phyloP scores from a whole-genome alignment of 1,284 basidiomycete genomes.

The Cutaneotrichosporon sp. region DNA sequence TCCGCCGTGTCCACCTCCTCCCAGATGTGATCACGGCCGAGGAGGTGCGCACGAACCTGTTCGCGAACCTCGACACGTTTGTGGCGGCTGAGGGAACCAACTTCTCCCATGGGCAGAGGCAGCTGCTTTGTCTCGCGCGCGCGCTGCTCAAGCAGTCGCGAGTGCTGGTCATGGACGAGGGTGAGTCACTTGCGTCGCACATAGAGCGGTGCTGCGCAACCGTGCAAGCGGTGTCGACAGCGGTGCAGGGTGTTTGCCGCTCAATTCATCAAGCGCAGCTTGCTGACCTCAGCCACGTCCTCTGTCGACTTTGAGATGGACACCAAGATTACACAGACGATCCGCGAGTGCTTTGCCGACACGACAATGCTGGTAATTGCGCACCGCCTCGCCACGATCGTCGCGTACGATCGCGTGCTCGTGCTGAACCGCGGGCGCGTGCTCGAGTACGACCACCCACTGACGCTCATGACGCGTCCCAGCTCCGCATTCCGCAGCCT shows the following conservation, averaged over 20 bases:
- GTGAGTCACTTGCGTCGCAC: slow-evolving; percentile 11
- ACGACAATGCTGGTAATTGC: slow-evolving; percentile 72
- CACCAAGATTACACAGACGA: slow-evolving; percentile 71
- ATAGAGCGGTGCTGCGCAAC: background rate
- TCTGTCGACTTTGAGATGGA: slow-evolving; percentile 81
- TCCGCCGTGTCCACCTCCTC: slow-evolving; percentile 61
- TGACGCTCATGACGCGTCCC: slow-evolving; percentile 33
- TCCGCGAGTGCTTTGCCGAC: slow-evolving; percentile 67
- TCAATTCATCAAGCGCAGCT: slow-evolving; percentile 46
- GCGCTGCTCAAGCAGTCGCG: slow-evolving; percentile 70
- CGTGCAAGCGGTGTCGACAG: no score
- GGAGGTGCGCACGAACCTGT: slow-evolving; percentile 54
- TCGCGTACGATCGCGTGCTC: slow-evolving; percentile 64
- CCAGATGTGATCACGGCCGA: slow-evolving; percentile 55
- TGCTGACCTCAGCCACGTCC: slow-evolving; percentile 66
- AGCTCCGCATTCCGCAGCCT: slow-evolving; percentile 39
- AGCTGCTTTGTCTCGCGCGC: slow-evolving; percentile 70
- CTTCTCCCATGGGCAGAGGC: slow-evolving; percentile 75
- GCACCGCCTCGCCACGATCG: slow-evolving; percentile 64
- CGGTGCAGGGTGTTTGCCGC: background rate
- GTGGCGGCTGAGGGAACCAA: slow-evolving; percentile 61
- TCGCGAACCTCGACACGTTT: slow-evolving; percentile 60
- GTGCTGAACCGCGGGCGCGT: slow-evolving; percentile 70
- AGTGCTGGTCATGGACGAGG: slow-evolving; percentile 60
- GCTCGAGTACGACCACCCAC: slow-evolving; percentile 41